These are phyloP conservation scores for Didymella lethalis DNA, from an alignment of 2,329 filamentous ascomycete genomes.

Conservation along the genomic window DNA sequence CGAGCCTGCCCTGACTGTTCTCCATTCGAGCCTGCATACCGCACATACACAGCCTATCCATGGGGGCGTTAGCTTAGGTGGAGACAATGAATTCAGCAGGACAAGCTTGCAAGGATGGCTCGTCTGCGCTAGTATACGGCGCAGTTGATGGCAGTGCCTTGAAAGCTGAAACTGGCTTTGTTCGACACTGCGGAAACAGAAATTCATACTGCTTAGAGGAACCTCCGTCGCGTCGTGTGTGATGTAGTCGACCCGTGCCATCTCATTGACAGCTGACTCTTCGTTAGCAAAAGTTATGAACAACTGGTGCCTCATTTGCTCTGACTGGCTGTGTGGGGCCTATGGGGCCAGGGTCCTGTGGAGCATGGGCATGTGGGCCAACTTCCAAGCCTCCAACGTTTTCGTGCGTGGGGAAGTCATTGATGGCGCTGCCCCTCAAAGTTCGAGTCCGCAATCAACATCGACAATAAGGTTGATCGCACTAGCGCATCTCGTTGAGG, in stretches of 20 bases:
- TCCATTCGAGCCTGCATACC: constrained; percentile 20
- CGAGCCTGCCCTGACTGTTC: constrained; percentile 24
- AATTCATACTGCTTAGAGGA: neutral
- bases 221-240: neutral
- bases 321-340: neutral
- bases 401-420: constrained; percentile 9
- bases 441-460: constrained; percentile 2
- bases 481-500: constrained; percentile 2
- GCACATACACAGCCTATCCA: constrained; percentile 23
- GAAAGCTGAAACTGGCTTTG: constrained; percentile 22
- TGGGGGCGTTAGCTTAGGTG: constrained; percentile 19
- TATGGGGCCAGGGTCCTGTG: neutral
- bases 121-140: constrained; percentile 19
- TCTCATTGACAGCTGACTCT: neutral
- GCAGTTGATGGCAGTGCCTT: constrained; percentile 16
- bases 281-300: neutral
- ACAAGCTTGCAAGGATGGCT: constrained; percentile 25
- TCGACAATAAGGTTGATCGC: constrained; percentile 1
- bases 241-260: neutral
- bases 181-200: constrained; percentile 19
- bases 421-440: constrained; percentile 3
- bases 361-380: constrained; percentile 2
- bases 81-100: constrained; percentile 30
- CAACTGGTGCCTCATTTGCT: neutral
- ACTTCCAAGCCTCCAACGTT: constrained; percentile 9